Evolutionary conservation across 2,329 filamentous ascomycete genomes (phyloP).

Genomic region (Trichoderma arundinaceum): DNA sequence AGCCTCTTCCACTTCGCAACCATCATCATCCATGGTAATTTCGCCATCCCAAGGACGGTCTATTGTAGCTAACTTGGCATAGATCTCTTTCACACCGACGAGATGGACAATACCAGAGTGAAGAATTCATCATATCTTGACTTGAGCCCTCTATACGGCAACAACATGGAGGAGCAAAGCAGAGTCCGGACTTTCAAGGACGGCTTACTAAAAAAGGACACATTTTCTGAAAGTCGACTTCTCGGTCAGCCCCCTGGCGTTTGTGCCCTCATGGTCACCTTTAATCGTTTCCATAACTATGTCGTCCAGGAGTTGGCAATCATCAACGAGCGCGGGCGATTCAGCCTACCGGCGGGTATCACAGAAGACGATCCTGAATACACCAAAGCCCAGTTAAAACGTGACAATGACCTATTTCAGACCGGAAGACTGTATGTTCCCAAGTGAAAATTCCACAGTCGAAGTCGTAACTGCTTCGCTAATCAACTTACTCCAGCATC

Average conservation of each 20-base stretch:
- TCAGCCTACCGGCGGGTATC: conserved; percentile 36
- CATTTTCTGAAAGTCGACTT: conserved; percentile 68
- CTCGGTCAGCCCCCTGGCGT: conserved; percentile 70
- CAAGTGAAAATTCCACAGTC: background rate
- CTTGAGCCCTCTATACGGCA: conserved; percentile 52
- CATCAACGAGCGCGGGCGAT: conserved; percentile 52
- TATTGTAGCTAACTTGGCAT: background rate
- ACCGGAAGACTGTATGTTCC: conserved; percentile 42
- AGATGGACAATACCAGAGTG: conserved; percentile 40
- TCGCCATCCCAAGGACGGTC: background rate
- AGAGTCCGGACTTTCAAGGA: conserved; percentile 45
- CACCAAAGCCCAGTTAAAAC: conserved; percentile 40
- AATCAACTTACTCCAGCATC: conserved; percentile 39
- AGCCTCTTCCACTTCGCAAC: conserved; percentile 57
- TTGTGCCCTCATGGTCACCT: conserved; percentile 72
- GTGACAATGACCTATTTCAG: conserved; percentile 50
- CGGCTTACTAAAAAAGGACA: conserved; percentile 58
- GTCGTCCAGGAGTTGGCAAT: conserved; percentile 70
- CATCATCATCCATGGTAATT: conserved; percentile 57
- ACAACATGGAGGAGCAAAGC: conserved; percentile 43
- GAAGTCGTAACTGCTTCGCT: background rate
- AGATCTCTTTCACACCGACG: conserved; percentile 47
- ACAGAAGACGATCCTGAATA: background rate
- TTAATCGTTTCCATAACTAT: conserved; percentile 80
- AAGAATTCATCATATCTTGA: conserved; percentile 55